A percentile compares a stretch with the other conserved stretches of the same genome.
phyloP scores from a whole-genome alignment of 306 rosid species.

The Leucaena leucocephala region DNA sequence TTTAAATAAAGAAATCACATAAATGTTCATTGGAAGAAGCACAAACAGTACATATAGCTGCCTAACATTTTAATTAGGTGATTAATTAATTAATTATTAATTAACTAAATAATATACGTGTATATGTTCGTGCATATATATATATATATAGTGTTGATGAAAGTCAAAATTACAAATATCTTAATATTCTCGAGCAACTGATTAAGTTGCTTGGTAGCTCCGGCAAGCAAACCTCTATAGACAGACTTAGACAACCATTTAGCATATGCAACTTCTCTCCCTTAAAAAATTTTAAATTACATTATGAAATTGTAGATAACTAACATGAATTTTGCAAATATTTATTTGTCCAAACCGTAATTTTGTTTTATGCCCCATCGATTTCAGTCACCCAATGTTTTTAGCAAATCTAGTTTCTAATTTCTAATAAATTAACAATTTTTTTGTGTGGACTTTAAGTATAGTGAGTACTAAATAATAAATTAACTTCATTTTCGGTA shows the following conservation, averaged over 20 bases:
- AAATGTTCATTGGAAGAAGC: slow-evolving; percentile 21
- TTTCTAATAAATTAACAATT: not conserved
- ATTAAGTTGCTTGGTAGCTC: slow-evolving; percentile 62
- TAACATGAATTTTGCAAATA: slow-evolving; percentile 40
- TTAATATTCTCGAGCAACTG: slow-evolving; percentile 60
- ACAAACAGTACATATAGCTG: not conserved
- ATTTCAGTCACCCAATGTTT: slow-evolving; percentile 34
- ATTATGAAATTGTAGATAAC: not conserved
- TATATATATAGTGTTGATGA: not conserved
- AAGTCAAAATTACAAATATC: slow-evolving; percentile 57
- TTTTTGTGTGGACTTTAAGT: not conserved
- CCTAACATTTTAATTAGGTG: not conserved
- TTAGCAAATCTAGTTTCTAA: not conserved
- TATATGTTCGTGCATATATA: not conserved
- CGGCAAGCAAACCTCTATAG: slow-evolving; percentile 66
- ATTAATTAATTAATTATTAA: not conserved
- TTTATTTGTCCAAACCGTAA: slow-evolving; percentile 25
- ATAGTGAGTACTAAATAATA: not conserved
- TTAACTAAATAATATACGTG: not conserved
- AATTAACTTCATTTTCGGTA: not conserved
- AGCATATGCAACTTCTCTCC: slow-evolving; percentile 46
- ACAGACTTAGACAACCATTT: slow-evolving; percentile 46
- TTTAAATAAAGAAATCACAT: not conserved
- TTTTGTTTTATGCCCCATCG: slow-evolving; percentile 37
- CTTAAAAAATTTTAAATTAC: not conserved